These are phyloP conservation scores for Bruguiera parviflora DNA, from an alignment of 345 rosid species.

Conservation along the genomic window DNA sequence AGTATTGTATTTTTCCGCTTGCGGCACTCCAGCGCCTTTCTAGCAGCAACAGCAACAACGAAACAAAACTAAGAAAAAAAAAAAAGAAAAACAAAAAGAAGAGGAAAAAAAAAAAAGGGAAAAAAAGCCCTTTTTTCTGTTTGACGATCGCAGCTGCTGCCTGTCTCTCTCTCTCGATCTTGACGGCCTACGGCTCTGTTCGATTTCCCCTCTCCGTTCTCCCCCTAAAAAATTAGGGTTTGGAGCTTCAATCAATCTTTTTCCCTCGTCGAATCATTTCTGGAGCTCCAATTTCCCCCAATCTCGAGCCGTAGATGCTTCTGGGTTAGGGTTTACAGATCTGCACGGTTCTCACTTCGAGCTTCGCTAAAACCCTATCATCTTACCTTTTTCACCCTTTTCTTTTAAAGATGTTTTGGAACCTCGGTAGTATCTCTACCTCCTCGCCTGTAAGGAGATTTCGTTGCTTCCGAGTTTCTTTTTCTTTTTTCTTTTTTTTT, in stretches of 20 bases:
- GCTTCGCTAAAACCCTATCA: slow-evolving; percentile 22
- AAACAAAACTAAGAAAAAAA: too few relatives aligned
- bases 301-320: slow-evolving; percentile 33
- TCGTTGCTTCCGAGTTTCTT: slow-evolving; percentile 5
- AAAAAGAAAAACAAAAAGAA: too few relatives aligned
- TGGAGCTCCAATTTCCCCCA: not conserved
- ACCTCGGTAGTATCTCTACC: slow-evolving; percentile 81
- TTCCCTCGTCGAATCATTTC: not conserved
- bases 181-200: slow-evolving; percentile 22
- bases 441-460: slow-evolving; percentile 82
- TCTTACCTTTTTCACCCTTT: not conserved
- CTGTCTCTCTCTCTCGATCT: slow-evolving; percentile 26
- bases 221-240: slow-evolving; percentile 31
- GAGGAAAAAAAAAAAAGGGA: too few relatives aligned
- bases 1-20: too few relatives aligned
- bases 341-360: slow-evolving; percentile 26
- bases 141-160: slow-evolving; percentile 1
- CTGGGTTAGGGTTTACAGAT: slow-evolving; percentile 41
- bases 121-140: too few relatives aligned
- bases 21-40: too few relatives aligned
- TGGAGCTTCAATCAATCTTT: not conserved
- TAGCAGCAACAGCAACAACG: too few relatives aligned
- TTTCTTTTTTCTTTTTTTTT: not conserved
- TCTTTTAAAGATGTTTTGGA: slow-evolving; percentile 73
- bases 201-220: slow-evolving; percentile 10